Percentiles rank a stretch among this genome's conserved stretches.
Evolutionary conservation across 352 stramenopile species (phyloP).

Genomic region (Globisporangium takayamanum): DNA sequence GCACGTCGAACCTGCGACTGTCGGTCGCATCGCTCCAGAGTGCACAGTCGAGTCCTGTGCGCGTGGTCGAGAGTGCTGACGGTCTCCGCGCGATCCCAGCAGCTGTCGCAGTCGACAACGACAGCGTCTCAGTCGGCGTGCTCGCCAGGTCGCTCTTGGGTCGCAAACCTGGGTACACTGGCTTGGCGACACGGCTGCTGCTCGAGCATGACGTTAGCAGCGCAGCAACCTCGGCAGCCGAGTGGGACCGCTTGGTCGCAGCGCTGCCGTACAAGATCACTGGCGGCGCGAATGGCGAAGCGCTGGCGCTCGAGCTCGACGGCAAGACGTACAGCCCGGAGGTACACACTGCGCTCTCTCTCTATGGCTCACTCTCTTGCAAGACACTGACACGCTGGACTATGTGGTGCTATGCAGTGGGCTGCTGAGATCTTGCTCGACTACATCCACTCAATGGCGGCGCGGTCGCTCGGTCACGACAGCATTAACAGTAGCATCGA

Average conservation of each 20-base stretch:
- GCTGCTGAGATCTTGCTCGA: slow-evolving; percentile 54
- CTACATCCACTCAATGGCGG: slow-evolving; percentile 36
- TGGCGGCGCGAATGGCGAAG: slow-evolving; percentile 7
- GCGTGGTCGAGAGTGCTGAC: slow-evolving; percentile 53
- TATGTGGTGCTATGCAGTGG: slow-evolving; percentile 27
- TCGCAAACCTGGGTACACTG: slow-evolving; percentile 51
- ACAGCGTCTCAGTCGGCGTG: slow-evolving; percentile 37
- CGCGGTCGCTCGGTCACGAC: slow-evolving; percentile 36
- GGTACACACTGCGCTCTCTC: slow-evolving; percentile 14
- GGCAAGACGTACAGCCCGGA: slow-evolving; percentile 52
- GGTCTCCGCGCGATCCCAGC: slow-evolving; percentile 44
- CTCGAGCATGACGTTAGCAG: slow-evolving; percentile 13
- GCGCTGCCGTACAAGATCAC: slow-evolving; percentile 36
- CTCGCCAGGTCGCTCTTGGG: slow-evolving; percentile 42
- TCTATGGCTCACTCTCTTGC: background rate
- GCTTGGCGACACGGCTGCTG: slow-evolving; percentile 42
- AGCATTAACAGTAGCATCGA: slow-evolving; percentile 26
- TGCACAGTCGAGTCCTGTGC: slow-evolving; percentile 12
- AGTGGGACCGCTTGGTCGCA: slow-evolving; percentile 24
- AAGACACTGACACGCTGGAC: no score
- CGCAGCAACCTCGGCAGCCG: no score
- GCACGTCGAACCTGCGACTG: slow-evolving; percentile 45
- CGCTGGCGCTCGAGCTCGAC: slow-evolving; percentile 36
- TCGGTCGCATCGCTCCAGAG: slow-evolving; percentile 25
- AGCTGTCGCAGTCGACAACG: slow-evolving; percentile 57